Percentiles rank a stretch among this genome's conserved stretches.
Evolutionary conservation across 768 basidiomycete genomes (phyloP).

Genomic region (Psilocybe tampanensis): DNA sequence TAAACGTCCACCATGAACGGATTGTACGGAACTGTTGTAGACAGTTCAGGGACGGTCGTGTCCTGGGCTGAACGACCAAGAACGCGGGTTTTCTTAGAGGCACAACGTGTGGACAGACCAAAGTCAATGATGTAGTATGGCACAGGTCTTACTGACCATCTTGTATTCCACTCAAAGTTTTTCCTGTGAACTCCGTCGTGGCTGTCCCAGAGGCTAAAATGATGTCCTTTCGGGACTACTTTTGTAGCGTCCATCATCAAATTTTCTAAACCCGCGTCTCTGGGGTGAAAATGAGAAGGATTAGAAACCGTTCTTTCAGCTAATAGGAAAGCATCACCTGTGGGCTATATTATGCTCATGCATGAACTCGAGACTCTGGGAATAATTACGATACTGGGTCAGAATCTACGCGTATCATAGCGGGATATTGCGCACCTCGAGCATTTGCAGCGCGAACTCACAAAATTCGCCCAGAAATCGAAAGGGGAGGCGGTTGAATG

Average conservation of each 20-base stretch:
- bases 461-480: conserved; percentile 11
- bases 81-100: not conserved
- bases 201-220: not conserved
- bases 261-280: conserved; percentile 4
- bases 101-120: conserved; percentile 13
- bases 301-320: not conserved
- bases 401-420: too few relatives aligned
- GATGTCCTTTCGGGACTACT: conserved; percentile 16
- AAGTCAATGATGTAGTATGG: conserved; percentile 33
- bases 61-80: conserved; percentile 22
- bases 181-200: not conserved
- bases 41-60: conserved; percentile 28
- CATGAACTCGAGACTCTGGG: conserved; percentile 9
- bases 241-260: conserved; percentile 18
- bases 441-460: conserved; percentile 11
- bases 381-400: not conserved
- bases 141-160: conserved; percentile 24
- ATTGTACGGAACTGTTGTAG: conserved; percentile 19
- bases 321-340: not conserved
- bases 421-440: conserved; percentile 8
- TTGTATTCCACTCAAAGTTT: conserved; percentile 11
- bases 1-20: conserved; percentile 31
- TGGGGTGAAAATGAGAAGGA: not conserved
- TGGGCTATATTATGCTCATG: conserved; percentile 15
- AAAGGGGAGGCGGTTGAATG: conserved; percentile 8